A percentile compares a stretch with the other conserved stretches of the same genome.
These are phyloP conservation scores for Jackrogersella minutella DNA, from an alignment of 495 filamentous ascomycete genomes.

Conservation along the genomic window DNA sequence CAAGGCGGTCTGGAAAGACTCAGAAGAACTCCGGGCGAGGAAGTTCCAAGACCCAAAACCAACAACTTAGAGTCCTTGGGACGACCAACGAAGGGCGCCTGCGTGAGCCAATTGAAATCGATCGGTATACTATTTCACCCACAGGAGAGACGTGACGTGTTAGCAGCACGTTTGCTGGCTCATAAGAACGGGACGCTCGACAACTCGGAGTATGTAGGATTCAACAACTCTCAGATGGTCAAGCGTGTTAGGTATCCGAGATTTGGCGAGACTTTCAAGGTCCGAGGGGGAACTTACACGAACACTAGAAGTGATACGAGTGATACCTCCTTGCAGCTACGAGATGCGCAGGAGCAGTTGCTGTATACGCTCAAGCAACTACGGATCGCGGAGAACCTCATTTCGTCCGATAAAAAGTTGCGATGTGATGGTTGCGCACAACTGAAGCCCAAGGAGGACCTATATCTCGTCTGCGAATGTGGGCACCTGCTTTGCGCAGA, in stretches of 20 bases:
- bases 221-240: neutral
- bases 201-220: neutral
- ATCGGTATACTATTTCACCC: neutral
- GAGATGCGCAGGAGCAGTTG: slow-evolving; percentile 2
- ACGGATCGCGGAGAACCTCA: slow-evolving; percentile 9
- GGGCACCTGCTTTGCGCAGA: slow-evolving; percentile 59
- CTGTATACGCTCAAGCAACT: slow-evolving; percentile 13
- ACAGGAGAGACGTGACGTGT: neutral
- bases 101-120: neutral
- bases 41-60: no score
- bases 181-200: neutral
- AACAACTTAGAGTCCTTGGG: neutral
- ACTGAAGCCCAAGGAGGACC: slow-evolving; percentile 4
- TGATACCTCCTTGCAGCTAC: slow-evolving; percentile 10
- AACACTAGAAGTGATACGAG: slow-evolving; percentile 16
- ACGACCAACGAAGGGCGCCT: neutral
- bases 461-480: slow-evolving; percentile 55
- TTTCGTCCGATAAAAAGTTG: neutral
- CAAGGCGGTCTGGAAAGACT: neutral
- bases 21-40: neutral
- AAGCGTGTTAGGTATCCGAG: neutral
- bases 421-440: slow-evolving; percentile 46
- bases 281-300: slow-evolving; percentile 27
- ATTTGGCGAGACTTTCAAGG: neutral
- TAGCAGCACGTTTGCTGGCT: neutral